These are phyloP conservation scores for Aspergillus glaucus DNA, from an alignment of 2,329 filamentous ascomycete genomes.

Conservation along the genomic window DNA sequence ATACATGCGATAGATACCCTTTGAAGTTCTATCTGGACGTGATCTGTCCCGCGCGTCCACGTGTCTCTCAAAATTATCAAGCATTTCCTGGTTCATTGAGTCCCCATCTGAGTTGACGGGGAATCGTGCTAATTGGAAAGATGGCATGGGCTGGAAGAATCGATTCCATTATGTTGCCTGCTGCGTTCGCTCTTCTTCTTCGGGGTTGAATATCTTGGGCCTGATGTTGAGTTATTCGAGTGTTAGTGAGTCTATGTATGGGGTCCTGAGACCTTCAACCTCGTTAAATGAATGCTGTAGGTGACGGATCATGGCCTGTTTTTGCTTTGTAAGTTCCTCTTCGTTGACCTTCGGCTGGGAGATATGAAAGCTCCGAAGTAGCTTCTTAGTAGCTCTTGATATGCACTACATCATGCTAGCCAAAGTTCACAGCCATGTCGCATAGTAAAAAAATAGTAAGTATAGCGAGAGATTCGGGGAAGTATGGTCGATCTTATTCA, in stretches of 20 bases:
- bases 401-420: background rate
- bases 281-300: background rate
- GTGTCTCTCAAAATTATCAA: background rate
- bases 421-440: background rate
- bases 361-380: background rate
- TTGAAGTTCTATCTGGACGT: too few relatives aligned
- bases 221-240: background rate
- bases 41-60: background rate
- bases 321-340: background rate
- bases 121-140: too few relatives aligned
- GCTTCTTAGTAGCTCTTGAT: background rate
- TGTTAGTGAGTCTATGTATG: background rate
- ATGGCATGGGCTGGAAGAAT: background rate
- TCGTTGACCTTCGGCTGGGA: background rate
- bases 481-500: too few relatives aligned
- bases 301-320: background rate
- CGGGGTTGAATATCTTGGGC: background rate
- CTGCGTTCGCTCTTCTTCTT: background rate
- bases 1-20: background rate
- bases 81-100: background rate
- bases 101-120: too few relatives aligned
- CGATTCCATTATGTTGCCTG: background rate
- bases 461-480: too few relatives aligned
- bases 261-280: background rate
- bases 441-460: too few relatives aligned